These are phyloP conservation scores for Aspergillus ellipticus DNA, from an alignment of 495 filamentous ascomycete genomes.

Conservation along the genomic window DNA sequence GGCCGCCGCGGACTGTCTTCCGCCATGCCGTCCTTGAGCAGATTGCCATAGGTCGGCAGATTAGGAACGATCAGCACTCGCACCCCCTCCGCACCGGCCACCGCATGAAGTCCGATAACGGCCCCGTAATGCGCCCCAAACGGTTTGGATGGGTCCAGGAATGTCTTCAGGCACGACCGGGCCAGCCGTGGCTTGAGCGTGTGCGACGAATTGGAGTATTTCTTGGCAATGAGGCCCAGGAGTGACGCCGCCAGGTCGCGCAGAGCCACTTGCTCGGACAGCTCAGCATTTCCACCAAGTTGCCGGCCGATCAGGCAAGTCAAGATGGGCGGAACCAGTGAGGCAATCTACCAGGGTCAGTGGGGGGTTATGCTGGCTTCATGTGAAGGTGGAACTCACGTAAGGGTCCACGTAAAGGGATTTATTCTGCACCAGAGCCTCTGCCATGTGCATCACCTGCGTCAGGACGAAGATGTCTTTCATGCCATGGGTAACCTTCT, in stretches of 20 bases:
- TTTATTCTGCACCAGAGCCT: constrained; percentile 76
- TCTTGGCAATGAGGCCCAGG: constrained; percentile 65
- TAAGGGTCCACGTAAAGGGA: constrained; percentile 87
- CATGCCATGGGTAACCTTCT: constrained; percentile 88
- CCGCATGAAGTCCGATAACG: constrained; percentile 67
- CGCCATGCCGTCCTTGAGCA: constrained; percentile 64
- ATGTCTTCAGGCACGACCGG: constrained; percentile 82
- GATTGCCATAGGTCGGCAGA: constrained; percentile 67
- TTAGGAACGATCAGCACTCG: constrained; percentile 77
- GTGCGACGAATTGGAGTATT: constrained; percentile 70
- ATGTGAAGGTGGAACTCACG: constrained; percentile 38
- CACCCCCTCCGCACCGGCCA: constrained; percentile 77
- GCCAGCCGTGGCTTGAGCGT: constrained; percentile 84
- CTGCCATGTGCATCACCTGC: constrained; percentile 85
- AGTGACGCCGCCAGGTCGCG: constrained; percentile 81
- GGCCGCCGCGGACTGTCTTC: constrained; percentile 47
- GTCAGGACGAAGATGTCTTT: constrained; percentile 81
- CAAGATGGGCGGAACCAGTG: constrained; percentile 81
- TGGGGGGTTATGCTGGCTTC: neutral
- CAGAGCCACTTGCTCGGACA: constrained; percentile 69
- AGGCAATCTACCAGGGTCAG: constrained; percentile 48
- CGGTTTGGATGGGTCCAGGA: constrained; percentile 78
- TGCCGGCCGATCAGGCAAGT: constrained; percentile 88
- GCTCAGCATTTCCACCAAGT: constrained; percentile 54
- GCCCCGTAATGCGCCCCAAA: constrained; percentile 83